A percentile compares a stretch with the other conserved stretches of the same genome.
Evolutionary conservation across 768 basidiomycete genomes (phyloP).

Genomic region (Trametes elegans): DNA sequence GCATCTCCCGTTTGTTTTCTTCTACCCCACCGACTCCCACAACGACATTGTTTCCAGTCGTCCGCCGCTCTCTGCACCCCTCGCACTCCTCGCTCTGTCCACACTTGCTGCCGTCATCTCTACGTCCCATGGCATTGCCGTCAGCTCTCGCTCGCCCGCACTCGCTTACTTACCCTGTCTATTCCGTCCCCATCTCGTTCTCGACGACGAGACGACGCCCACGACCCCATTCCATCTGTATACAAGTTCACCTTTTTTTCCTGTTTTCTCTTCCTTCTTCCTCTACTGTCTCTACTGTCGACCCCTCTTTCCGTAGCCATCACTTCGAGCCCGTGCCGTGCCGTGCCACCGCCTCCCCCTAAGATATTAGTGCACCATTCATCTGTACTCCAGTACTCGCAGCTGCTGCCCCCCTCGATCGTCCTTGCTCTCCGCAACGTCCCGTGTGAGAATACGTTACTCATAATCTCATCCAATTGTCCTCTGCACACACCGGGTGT

Average conservation of each 20-base stretch:
- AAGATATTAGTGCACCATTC: slow-evolving; percentile 14
- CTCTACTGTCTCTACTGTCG: too few species aligned
- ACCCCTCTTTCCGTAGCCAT: slow-evolving; percentile 3
- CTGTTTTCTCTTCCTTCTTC: background rate
- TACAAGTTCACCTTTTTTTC: slow-evolving; percentile 1
- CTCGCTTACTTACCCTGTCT: too few species aligned
- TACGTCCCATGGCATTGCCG: too few species aligned
- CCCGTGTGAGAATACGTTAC: slow-evolving; percentile 26
- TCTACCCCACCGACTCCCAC: background rate
- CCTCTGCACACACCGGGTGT: too few species aligned
- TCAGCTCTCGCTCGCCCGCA: too few species aligned
- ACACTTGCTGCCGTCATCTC: background rate
- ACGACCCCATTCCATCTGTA: slow-evolving; percentile 2
- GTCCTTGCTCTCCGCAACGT: slow-evolving; percentile 22
- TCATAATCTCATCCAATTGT: slow-evolving; percentile 13
- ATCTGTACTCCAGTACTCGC: slow-evolving; percentile 26
- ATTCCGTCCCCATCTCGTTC: background rate
- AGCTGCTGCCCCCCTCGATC: slow-evolving; percentile 13
- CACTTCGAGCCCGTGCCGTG: background rate
- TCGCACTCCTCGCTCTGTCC: background rate
- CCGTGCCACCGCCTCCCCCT: too few species aligned
- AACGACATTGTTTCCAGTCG: too few species aligned
- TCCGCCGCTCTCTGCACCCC: background rate
- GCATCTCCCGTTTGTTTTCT: slow-evolving; percentile 2
- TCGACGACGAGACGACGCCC: too few species aligned